Evolutionary conservation across 1,139 yeast species (phyloP).

Genomic region (Yamadazyma conglobata): DNA sequence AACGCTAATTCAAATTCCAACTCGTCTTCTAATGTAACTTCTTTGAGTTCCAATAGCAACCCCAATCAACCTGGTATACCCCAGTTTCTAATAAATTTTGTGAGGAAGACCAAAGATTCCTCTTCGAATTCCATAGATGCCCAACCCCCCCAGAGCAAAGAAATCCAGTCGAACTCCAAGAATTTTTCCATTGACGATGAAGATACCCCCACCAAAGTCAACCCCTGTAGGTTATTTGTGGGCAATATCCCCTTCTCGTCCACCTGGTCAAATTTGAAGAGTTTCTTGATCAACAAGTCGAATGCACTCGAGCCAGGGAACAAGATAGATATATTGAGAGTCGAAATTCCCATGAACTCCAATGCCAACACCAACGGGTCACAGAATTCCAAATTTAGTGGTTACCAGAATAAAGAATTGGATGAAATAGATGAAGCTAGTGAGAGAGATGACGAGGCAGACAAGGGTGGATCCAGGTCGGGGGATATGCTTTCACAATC

Average conservation of each 20-base stretch:
- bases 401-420: constrained; percentile 3
- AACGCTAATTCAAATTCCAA: too few species aligned
- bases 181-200: constrained; percentile 18
- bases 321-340: constrained; percentile 39
- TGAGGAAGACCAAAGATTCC: constrained; percentile 8
- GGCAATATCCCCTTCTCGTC: constrained; percentile 59
- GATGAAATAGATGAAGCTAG: constrained; percentile 2
- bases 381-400: constrained; percentile 3
- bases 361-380: constrained; percentile 10
- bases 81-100: constrained; percentile 31
- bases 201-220: constrained; percentile 29
- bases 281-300: constrained; percentile 37
- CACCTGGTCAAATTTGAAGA: constrained; percentile 54
- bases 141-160: background rate
- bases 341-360: constrained; percentile 52
- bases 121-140: background rate
- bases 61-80: constrained; percentile 20
- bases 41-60: constrained; percentile 7
- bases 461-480: background rate
- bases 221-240: constrained; percentile 43
- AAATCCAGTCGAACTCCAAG: constrained; percentile 9
- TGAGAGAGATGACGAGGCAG: background rate
- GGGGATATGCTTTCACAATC: background rate
- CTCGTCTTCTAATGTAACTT: constrained; percentile 7
- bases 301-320: constrained; percentile 27